Percentiles rank a stretch among this genome's conserved stretches.
phyloP scores from a whole-genome alignment of 345 rosid genomes.

The Zanthoxylum bungeanum region DNA sequence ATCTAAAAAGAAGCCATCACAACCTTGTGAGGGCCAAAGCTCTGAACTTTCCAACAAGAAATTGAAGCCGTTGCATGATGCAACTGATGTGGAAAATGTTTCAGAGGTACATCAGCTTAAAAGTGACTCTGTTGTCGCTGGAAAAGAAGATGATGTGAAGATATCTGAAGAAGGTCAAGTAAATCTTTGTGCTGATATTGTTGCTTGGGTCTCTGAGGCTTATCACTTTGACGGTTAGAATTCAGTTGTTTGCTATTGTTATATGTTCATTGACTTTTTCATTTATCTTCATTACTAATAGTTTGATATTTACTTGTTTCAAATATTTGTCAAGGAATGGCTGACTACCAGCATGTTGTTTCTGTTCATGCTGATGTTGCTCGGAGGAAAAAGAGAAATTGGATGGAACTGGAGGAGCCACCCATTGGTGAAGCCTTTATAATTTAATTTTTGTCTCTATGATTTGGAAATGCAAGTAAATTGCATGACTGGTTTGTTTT shows the following conservation, averaged over 20 bases:
- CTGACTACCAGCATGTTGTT: slow-evolving; percentile 90
- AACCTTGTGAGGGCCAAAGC: slow-evolving; percentile 12
- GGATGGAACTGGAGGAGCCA: slow-evolving; percentile 51
- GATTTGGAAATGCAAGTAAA: not conserved
- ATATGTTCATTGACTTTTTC: slow-evolving; percentile 1
- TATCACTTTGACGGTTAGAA: slow-evolving; percentile 69
- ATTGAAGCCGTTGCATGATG: slow-evolving; percentile 15
- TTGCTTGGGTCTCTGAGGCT: slow-evolving; percentile 63
- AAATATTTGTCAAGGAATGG: slow-evolving; percentile 65
- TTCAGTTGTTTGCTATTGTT: not conserved
- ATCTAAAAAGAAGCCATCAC: slow-evolving; percentile 33
- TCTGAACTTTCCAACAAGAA: slow-evolving; percentile 15
- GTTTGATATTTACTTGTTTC: slow-evolving; percentile 1
- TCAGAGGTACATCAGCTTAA: slow-evolving; percentile 16
- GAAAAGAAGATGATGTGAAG: slow-evolving; percentile 26
- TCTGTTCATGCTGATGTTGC: slow-evolving; percentile 78
- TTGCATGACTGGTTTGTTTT: not conserved
- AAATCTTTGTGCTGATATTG: slow-evolving; percentile 62
- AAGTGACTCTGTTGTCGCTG: slow-evolving; percentile 6
- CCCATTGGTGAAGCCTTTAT: slow-evolving; percentile 39
- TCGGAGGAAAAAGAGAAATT: slow-evolving; percentile 59
- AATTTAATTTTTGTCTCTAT: not conserved
- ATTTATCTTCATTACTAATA: not conserved
- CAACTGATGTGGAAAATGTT: slow-evolving; percentile 2
- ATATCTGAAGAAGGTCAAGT: slow-evolving; percentile 26